A percentile compares a stretch with the other conserved stretches of the same genome.
phyloP scores from a whole-genome alignment of 495 filamentous ascomycete genomes.

The Podospora bellae-mahoneyi region DNA sequence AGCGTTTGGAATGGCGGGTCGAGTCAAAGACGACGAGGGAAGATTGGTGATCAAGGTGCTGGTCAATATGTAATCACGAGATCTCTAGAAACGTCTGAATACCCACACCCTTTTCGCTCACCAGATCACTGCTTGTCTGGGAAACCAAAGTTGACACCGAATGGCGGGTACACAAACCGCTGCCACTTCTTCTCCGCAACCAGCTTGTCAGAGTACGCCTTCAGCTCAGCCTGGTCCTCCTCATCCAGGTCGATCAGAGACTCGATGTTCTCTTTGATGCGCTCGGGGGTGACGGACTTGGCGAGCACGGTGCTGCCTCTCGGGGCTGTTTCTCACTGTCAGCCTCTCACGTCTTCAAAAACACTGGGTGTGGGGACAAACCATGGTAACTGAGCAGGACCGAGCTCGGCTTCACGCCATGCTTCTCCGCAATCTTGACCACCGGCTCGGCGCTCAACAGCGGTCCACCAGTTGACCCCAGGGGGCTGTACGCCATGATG shows the following conservation, averaged over 20 bases:
- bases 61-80: constrained; percentile 40
- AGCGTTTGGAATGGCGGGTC: constrained; percentile 52
- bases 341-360: constrained; percentile 1
- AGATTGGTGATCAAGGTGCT: constrained; percentile 55
- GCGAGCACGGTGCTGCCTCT: constrained; percentile 71
- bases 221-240: constrained; percentile 62
- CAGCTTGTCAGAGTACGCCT: constrained; percentile 57
- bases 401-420: constrained; percentile 56
- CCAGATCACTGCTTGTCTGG: constrained; percentile 57
- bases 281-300: constrained; percentile 71
- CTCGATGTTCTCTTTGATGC: constrained; percentile 71
- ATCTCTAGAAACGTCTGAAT: constrained; percentile 5
- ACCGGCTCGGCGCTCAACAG: constrained; percentile 66
- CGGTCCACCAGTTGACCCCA: constrained; percentile 75
- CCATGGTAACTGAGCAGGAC: constrained; percentile 75
- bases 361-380: constrained; percentile 36
- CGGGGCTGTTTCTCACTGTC: constrained; percentile 47
- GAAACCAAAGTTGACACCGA: constrained; percentile 74
- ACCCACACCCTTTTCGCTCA: not conserved
- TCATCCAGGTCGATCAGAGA: constrained; percentile 60
- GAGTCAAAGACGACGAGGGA: constrained; percentile 50
- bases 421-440: constrained; percentile 66
- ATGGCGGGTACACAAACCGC: constrained; percentile 75
- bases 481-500: constrained; percentile 70
- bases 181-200: constrained; percentile 57